phyloP scores from a whole-genome alignment of 148 eudicot species.

The Silene conica region DNA sequence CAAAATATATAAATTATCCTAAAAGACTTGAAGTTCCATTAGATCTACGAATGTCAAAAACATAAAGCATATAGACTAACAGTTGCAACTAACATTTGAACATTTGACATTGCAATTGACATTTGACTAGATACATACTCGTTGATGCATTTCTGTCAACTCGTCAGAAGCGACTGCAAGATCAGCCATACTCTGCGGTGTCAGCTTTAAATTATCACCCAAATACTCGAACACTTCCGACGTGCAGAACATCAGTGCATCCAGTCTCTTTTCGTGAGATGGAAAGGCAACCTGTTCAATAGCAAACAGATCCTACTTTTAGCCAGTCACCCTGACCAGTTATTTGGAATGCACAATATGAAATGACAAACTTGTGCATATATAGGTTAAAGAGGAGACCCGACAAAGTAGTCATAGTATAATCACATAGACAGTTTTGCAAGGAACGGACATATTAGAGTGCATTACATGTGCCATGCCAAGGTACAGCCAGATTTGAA shows the following conservation, averaged over 20 bases:
- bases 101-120: not conserved
- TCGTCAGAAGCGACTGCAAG: conserved; percentile 83
- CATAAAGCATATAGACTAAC: not conserved
- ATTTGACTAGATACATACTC: conserved; percentile 36
- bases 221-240: conserved; percentile 66
- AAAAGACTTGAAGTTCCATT: not conserved
- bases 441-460: not conserved
- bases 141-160: conserved; percentile 80
- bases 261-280: conserved; percentile 82
- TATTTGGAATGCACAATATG: not conserved
- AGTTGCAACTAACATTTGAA: not conserved
- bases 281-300: conserved; percentile 75
- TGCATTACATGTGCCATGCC: not conserved
- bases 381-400: not conserved
- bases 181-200: conserved; percentile 77
- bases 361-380: not conserved
- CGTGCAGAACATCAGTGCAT: conserved; percentile 73
- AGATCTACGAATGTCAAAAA: not conserved
- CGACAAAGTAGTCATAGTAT: not conserved
- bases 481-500: not conserved
- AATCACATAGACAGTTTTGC: not conserved
- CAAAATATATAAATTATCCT: not conserved
- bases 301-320: conserved; percentile 10
- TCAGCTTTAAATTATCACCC: conserved; percentile 84
- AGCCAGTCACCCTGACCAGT: not conserved